A percentile compares a stretch with the other conserved stretches of the same genome.
Conservation (phyloP, 2,329 filamentous ascomycete genomes). For the Beauveria medogensis region DNA sequence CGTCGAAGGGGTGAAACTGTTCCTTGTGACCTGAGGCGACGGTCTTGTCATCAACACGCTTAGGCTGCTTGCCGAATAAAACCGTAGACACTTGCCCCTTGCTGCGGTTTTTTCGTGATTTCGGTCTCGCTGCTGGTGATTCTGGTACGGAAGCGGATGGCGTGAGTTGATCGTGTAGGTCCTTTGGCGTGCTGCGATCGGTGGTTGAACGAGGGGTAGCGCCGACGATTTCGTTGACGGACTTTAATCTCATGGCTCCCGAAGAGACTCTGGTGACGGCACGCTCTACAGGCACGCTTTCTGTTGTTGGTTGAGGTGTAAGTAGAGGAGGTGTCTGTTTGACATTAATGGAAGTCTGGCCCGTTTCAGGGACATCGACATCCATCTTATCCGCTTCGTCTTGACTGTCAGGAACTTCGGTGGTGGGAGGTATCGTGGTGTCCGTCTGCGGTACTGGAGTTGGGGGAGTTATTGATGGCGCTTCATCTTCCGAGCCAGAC, state of each 20-base stretch:
- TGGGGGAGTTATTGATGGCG: neutral
- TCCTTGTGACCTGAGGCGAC: slow-evolving; percentile 34
- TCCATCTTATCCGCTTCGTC: slow-evolving; percentile 28
- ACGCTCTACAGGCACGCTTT: slow-evolving; percentile 27
- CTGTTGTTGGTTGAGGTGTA: slow-evolving; percentile 14
- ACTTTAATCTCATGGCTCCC: slow-evolving; percentile 62
- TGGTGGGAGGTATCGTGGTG: neutral
- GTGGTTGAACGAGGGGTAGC: slow-evolving; percentile 37
- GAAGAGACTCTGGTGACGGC: slow-evolving; percentile 65
- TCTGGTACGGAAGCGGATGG: slow-evolving; percentile 36
- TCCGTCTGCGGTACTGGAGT: neutral
- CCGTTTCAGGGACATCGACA: slow-evolving; percentile 21
- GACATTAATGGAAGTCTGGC: neutral
- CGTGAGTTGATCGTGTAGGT: slow-evolving; percentile 28
- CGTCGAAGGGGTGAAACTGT: slow-evolving; percentile 41
- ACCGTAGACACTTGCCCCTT: slow-evolving; percentile 66
- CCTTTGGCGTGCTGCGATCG: slow-evolving; percentile 20
- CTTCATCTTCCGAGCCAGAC: slow-evolving; percentile 12
- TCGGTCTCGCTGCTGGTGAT: slow-evolving; percentile 30
- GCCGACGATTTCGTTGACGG: slow-evolving; percentile 63
- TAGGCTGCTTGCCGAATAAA: slow-evolving; percentile 63
- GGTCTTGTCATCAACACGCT: slow-evolving; percentile 39
- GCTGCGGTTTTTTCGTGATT: slow-evolving; percentile 47
- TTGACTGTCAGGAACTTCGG: slow-evolving; percentile 29
- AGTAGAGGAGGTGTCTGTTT: slow-evolving; percentile 10